Base-by-base conservation (phyloP, 306 rosid genomes). In the Betula pendula region DNA sequence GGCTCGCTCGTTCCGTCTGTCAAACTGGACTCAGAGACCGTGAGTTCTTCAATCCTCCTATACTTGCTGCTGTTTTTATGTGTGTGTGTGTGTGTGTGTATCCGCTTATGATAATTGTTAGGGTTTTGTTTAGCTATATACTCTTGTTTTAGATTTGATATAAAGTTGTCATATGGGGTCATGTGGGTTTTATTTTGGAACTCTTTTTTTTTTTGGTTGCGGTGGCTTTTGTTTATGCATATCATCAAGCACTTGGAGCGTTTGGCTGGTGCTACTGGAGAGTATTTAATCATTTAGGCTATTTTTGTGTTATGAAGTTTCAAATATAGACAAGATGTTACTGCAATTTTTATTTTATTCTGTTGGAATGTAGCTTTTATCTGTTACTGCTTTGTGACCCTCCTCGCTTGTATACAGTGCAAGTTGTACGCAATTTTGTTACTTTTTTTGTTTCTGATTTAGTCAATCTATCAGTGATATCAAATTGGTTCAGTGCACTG, bases 11-110 rank as follows among this genome's bases (percentile, higher is more conserved):
- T 96, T 24, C 96, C 99, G 43, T 91, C 99, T 44, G 51, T 89
- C 75, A 96, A 91, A 74, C 84, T 92, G 70, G 97, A 93, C 74
- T 82, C 99, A 5, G 98, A 96, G 85, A 89, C 98, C 2, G 99
- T 96, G 51, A 88, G 98, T 87, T 20, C 50, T 62, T 56, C 31
- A 2, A 31, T 67, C 60, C 8, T 76, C 0, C 29, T 24, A 17
- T 27, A n/a, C 29, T 73, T 33, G 7, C 16, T 13, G 27, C 29
- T 72, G 60, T 53, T 13, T 35, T 75, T 72, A 22, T 81, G 24
- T 70, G 11, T 48, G 13, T 31, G 0, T 51, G 16, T 20, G 24
- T 19, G 14, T 51, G 14, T 40, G 20, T 51, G 12, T 60, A 11
- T 22, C 43, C 1, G 22, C 12, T 24, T 40, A 8, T 60, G 11